Conservation (phyloP, 2,329 filamentous ascomycete genomes). For the Colletotrichum sp. region DNA sequence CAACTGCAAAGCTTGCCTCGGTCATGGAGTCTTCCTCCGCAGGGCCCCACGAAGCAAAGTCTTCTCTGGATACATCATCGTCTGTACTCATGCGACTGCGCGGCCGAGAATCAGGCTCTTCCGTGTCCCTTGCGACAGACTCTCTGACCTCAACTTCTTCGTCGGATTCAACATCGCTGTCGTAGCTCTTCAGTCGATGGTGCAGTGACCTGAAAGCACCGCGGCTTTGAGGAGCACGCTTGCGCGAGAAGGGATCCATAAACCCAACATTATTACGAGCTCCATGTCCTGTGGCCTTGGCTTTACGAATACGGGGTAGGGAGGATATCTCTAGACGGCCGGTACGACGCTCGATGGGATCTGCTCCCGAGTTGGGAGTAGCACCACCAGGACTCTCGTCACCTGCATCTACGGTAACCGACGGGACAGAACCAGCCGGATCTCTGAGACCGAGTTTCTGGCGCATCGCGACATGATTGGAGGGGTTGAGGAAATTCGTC, state of each 20-base stretch:
- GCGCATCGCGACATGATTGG: constrained; percentile 79
- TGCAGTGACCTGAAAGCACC: constrained; percentile 81
- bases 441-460: constrained; percentile 68
- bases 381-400: constrained; percentile 67
- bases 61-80: constrained; percentile 48
- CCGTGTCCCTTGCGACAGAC: constrained; percentile 75
- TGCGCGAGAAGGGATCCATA: constrained; percentile 69
- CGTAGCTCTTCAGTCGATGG: constrained; percentile 75
- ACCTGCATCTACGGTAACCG: constrained; percentile 62
- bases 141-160: constrained; percentile 71
- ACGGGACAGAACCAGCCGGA: constrained; percentile 33
- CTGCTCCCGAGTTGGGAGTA: constrained; percentile 68
- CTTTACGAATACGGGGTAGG: constrained; percentile 78
- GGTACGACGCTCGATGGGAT: constrained; percentile 65
- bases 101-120: constrained; percentile 83
- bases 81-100: constrained; percentile 75
- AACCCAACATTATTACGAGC: constrained; percentile 63
- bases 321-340: constrained; percentile 65
- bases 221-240: constrained; percentile 60
- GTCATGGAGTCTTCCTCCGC: constrained; percentile 72
- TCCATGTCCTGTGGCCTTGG: constrained; percentile 58
- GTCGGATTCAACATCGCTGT: constrained; percentile 86
- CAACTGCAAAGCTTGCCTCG: constrained; percentile 71
- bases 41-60: constrained; percentile 50
- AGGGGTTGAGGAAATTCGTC: constrained; percentile 82